Base-by-base conservation (phyloP, 2,329 filamentous ascomycete genomes). In the Samsoniella hepiali region DNA sequence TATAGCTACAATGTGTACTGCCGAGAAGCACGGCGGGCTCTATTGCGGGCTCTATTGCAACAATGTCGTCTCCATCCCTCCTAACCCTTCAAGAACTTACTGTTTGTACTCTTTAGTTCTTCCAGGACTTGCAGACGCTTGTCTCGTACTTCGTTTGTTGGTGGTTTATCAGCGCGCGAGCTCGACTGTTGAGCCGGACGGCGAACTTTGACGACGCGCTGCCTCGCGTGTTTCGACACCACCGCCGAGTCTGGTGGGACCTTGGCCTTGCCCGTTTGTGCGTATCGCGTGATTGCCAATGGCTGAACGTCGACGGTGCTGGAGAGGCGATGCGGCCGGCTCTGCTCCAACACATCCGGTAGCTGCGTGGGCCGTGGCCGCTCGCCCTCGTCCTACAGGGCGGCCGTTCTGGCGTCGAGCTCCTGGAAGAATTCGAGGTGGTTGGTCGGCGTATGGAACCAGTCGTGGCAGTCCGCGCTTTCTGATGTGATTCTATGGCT, bases 361-460 rank as follows among this genome's bases (percentile, higher is more conserved):
- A 77, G 60, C 51, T 72, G 68, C 62, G 68, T 70, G 2, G 75
- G 74, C 69, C 76, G 73, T 2, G 75, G 73, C n/a, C 67, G 72
- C 45, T 76, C 62, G 56, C 70, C 66, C 3, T 65, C 64, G 4
- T 67, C 64, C 71, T 73, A 76, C 42, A 68, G 66, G 13, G 65
- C 65, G 53, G 72, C 31, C 32, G 72, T 71, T 32, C 64, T 71
- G 4, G 42, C 63, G 22, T 78, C 76, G 50, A 77, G 66, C 10
- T 68, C 57, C 54, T 68, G 60, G 60, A 77, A 77, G 36, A 76
- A 71, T 10, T 69, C 60, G 29, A 70, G 50, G 47, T 77, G 72
- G 5, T 68, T 71, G 44, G 67, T 63, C 1, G 74, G 74, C 1
- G 67, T 72, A 32, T 72, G 72, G 13, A 78, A 65, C 76, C 76